Percentiles rank a stretch among this genome's conserved stretches.
Evolutionary conservation across 78 protist genomes (phyloP).

Genomic region (Cavenderia fasciculata): DNA sequence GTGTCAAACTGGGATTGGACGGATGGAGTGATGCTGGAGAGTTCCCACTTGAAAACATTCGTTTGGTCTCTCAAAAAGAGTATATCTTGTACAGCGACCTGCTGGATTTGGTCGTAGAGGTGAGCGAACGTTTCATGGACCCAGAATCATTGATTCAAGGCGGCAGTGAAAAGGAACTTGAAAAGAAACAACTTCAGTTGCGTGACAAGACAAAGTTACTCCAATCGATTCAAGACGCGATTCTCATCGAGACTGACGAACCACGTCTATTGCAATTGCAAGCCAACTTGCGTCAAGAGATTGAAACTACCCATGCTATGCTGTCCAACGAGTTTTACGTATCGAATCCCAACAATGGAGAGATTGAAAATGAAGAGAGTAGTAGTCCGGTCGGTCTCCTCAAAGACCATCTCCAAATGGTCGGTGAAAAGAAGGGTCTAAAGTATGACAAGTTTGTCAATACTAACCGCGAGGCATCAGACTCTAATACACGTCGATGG

Average conservation of each 20-base stretch:
- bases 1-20: constrained; percentile 65
- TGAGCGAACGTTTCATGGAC: constrained; percentile 31
- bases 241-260: background rate
- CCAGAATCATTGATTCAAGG: constrained; percentile 12
- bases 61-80: constrained; percentile 1
- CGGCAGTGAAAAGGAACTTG: constrained; percentile 31
- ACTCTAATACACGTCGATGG: constrained; percentile 3
- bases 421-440: background rate
- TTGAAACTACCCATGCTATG: constrained; percentile 7
- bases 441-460: background rate
- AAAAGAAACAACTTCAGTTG: constrained; percentile 14
- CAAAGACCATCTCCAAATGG: constrained; percentile 5
- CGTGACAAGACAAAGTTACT: constrained; percentile 1
- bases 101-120: constrained; percentile 26
- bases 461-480: background rate
- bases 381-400: constrained; percentile 29
- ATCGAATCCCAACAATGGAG: background rate
- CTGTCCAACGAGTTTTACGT: constrained; percentile 44
- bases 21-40: constrained; percentile 64
- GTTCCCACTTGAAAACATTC: constrained; percentile 22
- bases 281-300: background rate
- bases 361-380: background rate
- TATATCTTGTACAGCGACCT: constrained; percentile 30
- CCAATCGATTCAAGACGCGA: constrained; percentile 18
- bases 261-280: background rate